Percentiles rank a stretch among this genome's conserved stretches.
These are phyloP conservation scores for Pleurotus ostreatus DNA, from an alignment of 768 basidiomycete genomes.

Conservation along the genomic window DNA sequence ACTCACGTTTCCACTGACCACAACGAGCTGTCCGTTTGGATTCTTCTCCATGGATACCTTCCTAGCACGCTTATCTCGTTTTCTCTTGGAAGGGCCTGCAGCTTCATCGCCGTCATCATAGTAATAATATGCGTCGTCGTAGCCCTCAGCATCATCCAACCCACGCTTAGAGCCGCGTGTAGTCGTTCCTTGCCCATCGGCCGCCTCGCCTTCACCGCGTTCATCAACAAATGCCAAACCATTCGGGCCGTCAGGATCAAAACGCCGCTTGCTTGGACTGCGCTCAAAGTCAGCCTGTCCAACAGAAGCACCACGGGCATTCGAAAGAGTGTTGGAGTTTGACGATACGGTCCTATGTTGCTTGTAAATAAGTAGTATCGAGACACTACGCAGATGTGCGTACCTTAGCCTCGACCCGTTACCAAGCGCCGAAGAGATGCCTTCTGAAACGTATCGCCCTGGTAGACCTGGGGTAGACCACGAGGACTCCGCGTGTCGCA, in stretches of 20 bases:
- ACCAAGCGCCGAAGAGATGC: conserved; percentile 1
- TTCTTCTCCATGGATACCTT: conserved; percentile 22
- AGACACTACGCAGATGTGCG: background rate
- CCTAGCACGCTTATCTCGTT: conserved; percentile 52
- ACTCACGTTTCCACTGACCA: conserved; percentile 13
- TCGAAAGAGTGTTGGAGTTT: conserved; percentile 1
- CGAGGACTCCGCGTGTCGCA: conserved; percentile 6
- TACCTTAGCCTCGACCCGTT: background rate
- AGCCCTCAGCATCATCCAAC: conserved; percentile 25
- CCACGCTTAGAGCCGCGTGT: conserved; percentile 50
- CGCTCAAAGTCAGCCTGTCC: background rate
- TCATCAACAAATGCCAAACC: background rate
- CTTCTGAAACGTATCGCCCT: conserved; percentile 6
- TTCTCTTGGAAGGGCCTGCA: conserved; percentile 24
- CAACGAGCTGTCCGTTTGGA: conserved; percentile 1
- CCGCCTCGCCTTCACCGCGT: background rate
- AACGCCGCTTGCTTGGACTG: background rate
- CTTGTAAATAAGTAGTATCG: background rate
- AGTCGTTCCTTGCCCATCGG: conserved; percentile 10
- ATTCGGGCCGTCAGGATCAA: conserved; percentile 4
- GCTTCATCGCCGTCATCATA: conserved; percentile 42
- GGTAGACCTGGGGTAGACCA: conserved; percentile 5
- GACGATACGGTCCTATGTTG: conserved; percentile 1
- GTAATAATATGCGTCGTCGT: conserved; percentile 1
- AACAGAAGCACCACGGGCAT: conserved; percentile 2